phyloP scores from a whole-genome alignment of 2,329 filamentous ascomycete species.

The Aureobasidium sp. region DNA sequence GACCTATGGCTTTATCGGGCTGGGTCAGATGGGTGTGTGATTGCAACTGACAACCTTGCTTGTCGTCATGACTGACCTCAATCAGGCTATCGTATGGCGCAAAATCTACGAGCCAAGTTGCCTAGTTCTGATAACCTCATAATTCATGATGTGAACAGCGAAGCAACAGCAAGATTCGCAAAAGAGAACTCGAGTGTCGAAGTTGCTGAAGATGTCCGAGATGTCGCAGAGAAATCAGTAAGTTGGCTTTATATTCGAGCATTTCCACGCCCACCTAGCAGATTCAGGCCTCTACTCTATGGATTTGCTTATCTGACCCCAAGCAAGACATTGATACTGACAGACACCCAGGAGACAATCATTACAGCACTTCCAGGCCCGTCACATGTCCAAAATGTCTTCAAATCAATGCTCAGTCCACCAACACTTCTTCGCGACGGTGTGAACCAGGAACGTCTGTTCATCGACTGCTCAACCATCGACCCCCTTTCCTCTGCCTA shows the following conservation, averaged over 20 bases:
- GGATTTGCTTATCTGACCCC: no score
- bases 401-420: conserved; percentile 61
- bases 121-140: conserved; percentile 52
- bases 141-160: conserved; percentile 56
- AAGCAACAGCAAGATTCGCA: conserved; percentile 47
- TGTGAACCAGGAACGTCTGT: conserved; percentile 56
- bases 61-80: neutral
- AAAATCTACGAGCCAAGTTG: conserved; percentile 59
- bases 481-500: conserved; percentile 76
- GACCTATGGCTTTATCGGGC: conserved; percentile 43
- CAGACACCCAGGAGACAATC: conserved; percentile 58
- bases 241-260: conserved; percentile 25
- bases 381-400: conserved; percentile 76
- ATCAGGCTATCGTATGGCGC: conserved; percentile 63
- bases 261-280: no score
- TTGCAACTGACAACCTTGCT: neutral
- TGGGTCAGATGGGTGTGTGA: conserved; percentile 40
- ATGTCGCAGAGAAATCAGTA: conserved; percentile 60
- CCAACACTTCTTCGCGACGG: conserved; percentile 42
- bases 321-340: neutral
- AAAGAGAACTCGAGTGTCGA: conserved; percentile 46
- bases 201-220: conserved; percentile 48
- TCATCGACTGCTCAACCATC: conserved; percentile 95
- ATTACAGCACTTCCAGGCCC: conserved; percentile 87
- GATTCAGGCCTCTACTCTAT: no score